Percentiles rank a stretch among this genome's conserved stretches.
These are phyloP conservation scores for Sporothrix protearum DNA, from an alignment of 2,329 filamentous ascomycete species.

Conservation along the genomic window DNA sequence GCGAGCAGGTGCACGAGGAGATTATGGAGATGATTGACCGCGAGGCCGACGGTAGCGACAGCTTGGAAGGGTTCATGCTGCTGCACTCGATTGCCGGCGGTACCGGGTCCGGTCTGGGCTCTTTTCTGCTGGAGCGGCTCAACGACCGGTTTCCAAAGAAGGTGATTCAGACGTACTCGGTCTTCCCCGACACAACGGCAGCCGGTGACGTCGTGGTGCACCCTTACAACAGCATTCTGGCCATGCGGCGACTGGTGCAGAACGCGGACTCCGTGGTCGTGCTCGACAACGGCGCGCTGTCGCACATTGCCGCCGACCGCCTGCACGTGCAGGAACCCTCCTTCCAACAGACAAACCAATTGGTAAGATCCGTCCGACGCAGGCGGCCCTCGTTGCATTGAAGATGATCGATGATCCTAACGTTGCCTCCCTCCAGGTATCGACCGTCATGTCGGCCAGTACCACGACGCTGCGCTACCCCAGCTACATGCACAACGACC, in stretches of 20 bases:
- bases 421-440: too few relatives aligned
- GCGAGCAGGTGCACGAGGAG: slow-evolving; percentile 88
- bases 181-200: slow-evolving; percentile 91
- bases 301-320: slow-evolving; percentile 88
- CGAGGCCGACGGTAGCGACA: slow-evolving; percentile 96
- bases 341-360: slow-evolving; percentile 95
- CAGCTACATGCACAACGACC: slow-evolving; percentile 99
- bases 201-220: slow-evolving; percentile 91
- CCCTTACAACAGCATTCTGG: slow-evolving; percentile 93
- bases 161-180: slow-evolving; percentile 97
- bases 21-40: slow-evolving; percentile 99
- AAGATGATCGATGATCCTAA: too few relatives aligned
- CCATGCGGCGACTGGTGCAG: slow-evolving; percentile 85
- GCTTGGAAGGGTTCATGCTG: slow-evolving; percentile 98
- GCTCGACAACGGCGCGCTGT: slow-evolving; percentile 90
- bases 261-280: slow-evolving; percentile 98
- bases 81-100: slow-evolving; percentile 96
- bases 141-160: slow-evolving; percentile 99
- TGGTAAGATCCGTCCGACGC: slow-evolving; percentile 50
- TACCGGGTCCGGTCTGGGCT: slow-evolving; percentile 92
- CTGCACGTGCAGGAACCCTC: slow-evolving; percentile 93
- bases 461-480: slow-evolving; percentile 96
- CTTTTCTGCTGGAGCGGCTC: slow-evolving; percentile 88
- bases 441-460: slow-evolving; percentile 97
- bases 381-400: too few relatives aligned